phyloP scores from a whole-genome alignment of 2,329 filamentous ascomycete genomes.

The Elsinoe australis region DNA sequence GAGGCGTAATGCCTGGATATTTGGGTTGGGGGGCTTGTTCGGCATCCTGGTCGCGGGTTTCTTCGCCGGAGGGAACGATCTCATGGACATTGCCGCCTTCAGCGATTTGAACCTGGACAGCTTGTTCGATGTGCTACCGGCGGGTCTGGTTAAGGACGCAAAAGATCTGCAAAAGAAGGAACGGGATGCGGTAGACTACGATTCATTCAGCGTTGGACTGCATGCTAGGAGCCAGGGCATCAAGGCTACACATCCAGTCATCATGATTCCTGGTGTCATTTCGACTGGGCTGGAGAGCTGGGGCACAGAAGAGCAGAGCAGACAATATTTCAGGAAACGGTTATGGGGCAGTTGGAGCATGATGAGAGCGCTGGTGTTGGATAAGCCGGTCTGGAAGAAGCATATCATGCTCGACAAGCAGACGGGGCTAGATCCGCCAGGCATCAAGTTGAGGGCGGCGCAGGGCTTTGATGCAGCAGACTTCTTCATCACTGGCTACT shows the following conservation, averaged over 20 bases:
- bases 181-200: conserved; percentile 80
- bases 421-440: conserved; percentile 83
- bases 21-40: conserved; percentile 80
- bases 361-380: conserved; percentile 89
- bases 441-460: conserved; percentile 81
- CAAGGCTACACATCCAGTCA: conserved; percentile 72
- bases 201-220: conserved; percentile 85
- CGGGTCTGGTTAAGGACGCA: conserved; percentile 76
- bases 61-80: conserved; percentile 80
- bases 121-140: conserved; percentile 78
- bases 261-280: conserved; percentile 97
- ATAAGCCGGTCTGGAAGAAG: conserved; percentile 89
- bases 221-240: conserved; percentile 77
- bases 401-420: conserved; percentile 94
- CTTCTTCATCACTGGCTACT: conserved; percentile 84
- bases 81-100: conserved; percentile 73
- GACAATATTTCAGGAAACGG: conserved; percentile 87
- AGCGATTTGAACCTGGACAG: conserved; percentile 70
- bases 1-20: conserved; percentile 72
- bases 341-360: conserved; percentile 98
- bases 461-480: conserved; percentile 97
- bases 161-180: conserved; percentile 81
- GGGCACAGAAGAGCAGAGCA: conserved; percentile 78
- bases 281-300: conserved; percentile 95
- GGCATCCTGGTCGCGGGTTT: conserved; percentile 83